Conservation (phyloP, 2,329 filamentous ascomycete species). For the Trichoderma oligosporum region DNA sequence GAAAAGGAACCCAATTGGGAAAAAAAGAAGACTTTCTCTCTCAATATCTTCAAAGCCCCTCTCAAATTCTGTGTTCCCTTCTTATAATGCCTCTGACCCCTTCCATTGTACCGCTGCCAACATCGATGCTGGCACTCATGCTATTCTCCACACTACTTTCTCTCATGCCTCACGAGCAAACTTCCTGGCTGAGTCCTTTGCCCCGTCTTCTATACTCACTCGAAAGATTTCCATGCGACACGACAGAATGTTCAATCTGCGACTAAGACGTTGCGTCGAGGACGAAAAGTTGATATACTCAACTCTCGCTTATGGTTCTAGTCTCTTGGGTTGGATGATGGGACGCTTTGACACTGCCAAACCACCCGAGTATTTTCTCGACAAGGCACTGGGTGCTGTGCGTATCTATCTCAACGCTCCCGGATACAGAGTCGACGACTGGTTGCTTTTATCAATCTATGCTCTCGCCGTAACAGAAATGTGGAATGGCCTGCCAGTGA, state of each 20-base stretch:
- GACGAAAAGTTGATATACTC: conserved; percentile 7
- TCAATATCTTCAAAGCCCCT: neutral
- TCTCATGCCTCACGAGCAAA: conserved; percentile 1
- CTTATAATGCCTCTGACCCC: neutral
- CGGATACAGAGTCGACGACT: neutral
- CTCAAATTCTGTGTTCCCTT: neutral
- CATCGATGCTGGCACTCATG: neutral
- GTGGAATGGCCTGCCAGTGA: neutral
- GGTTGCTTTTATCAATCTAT: neutral
- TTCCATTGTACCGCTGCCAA: neutral
- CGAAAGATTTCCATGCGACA: neutral
- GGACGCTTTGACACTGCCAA: neutral
- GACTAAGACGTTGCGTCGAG: neutral
- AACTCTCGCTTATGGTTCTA: conserved; percentile 1
- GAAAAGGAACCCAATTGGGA: neutral
- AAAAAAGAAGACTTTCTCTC: neutral
- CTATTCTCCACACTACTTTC: neutral
- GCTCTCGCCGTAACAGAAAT: neutral
- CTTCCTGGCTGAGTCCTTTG: conserved; percentile 6
- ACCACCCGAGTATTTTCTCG: neutral
- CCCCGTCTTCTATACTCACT: neutral
- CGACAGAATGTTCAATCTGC: neutral
- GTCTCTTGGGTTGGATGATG: neutral
- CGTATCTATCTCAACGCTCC: neutral
- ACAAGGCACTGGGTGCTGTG: neutral